Evolutionary conservation across 371 early-diverging fungal genomes (phyloP), one percentile per base, ranked within the genome.

Genomic region (Mycotypha africana): DNA sequence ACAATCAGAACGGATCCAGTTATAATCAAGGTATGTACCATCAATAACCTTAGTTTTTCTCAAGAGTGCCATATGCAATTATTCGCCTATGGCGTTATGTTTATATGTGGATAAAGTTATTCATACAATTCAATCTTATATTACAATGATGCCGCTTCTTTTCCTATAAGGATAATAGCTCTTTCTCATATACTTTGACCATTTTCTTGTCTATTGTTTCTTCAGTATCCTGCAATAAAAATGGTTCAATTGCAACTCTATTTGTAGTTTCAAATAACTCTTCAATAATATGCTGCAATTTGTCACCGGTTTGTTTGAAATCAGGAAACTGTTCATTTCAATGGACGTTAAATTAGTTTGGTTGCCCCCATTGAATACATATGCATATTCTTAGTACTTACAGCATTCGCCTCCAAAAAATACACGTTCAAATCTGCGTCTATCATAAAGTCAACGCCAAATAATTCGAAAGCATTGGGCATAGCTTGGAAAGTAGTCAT

Each of bases 251-350:
- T 1, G 74, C 74, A 11, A 63, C 51, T 14, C 43, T 36, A 3
- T 67, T 67, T 1, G 85, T 82, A 5, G 75, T 76, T 12, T 72
- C 66, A 60, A 86, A 82, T 20, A 83, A 57, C 14, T 78, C 74
- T 47, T 81, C 74, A 37, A 86, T 76, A 11, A 81, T 56, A 33
- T 67, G 66, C 43, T 75, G 70, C 11, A 86, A 53, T 15, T 60
- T 48, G 23, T 55, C 54, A 16, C 86, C 86, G 3, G 86, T 85
- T 51, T 86, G 86, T 48, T 82, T 82, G 49, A 86, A 86, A 57
- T 85, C 86, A 9, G 86, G 86, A 42, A 76, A 85, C 69, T 66
- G 51, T n/a, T n/a, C n/a, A n/a, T n/a, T n/a, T n/a, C n/a, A n/a
- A n/a, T n/a, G n/a, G n/a, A n/a, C n/a, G n/a, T n/a, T n/a, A n/a